These are phyloP conservation scores for Tetrahymena thermophila DNA, from an alignment of 73 alveolate genomes.

Conservation along the genomic window DNA sequence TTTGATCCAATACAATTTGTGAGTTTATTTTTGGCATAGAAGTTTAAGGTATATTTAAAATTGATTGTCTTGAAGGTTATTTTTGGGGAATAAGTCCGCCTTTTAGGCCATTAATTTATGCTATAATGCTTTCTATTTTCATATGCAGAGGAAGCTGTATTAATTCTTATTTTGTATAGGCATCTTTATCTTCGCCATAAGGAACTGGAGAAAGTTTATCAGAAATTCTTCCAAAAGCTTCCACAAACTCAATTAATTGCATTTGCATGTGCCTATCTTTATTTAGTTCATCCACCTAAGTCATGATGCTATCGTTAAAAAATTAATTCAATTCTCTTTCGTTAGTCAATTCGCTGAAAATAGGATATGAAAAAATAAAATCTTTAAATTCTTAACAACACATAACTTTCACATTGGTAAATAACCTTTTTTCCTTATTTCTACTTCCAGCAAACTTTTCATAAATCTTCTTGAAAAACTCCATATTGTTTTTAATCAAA, in stretches of 20 bases:
- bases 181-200: slow-evolving; percentile 7
- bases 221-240: slow-evolving; percentile 73
- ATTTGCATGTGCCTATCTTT: slow-evolving; percentile 65
- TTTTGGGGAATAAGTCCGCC: neutral
- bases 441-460: neutral
- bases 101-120: slow-evolving; percentile 1
- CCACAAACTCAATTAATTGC: slow-evolving; percentile 65
- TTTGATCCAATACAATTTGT: neutral
- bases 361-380: slow-evolving; percentile 44
- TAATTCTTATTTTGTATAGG: neutral
- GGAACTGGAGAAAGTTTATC: slow-evolving; percentile 42
- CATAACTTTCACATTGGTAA: neutral
- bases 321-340: slow-evolving; percentile 60
- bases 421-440: neutral
- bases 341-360: slow-evolving; percentile 61
- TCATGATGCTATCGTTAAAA: slow-evolving; percentile 73
- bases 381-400: slow-evolving; percentile 56
- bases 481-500: neutral
- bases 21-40: neutral
- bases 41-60: neutral
- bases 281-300: slow-evolving; percentile 68
- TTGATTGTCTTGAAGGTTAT: neutral
- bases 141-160: slow-evolving; percentile 15
- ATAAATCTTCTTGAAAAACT: neutral
- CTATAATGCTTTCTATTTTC: slow-evolving; percentile 21